Evolutionary conservation across 768 basidiomycete genomes (phyloP).

Genomic region (Candolleomyces efflorescens): DNA sequence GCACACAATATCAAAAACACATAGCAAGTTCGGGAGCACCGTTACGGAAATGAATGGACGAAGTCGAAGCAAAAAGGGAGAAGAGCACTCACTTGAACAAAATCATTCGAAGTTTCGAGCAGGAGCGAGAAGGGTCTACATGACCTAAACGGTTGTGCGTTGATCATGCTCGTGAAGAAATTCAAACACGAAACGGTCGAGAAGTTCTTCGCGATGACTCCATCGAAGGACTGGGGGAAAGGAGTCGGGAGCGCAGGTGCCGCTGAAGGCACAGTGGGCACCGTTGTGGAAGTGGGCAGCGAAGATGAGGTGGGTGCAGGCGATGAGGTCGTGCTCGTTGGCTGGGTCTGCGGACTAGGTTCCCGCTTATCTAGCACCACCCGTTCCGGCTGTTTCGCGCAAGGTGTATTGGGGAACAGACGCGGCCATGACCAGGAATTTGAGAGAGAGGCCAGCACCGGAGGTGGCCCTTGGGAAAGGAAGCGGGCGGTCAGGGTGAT

Average conservation of each 20-base stretch:
- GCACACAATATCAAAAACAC: too few relatives aligned
- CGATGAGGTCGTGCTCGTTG: slow-evolving; percentile 12
- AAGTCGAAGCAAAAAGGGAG: not conserved
- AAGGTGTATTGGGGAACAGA: not conserved
- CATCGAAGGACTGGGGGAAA: slow-evolving; percentile 74
- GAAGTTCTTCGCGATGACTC: slow-evolving; percentile 60
- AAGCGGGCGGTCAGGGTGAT: slow-evolving; percentile 32
- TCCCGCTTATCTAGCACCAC: not conserved
- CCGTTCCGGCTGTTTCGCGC: not conserved
- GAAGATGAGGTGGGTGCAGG: not conserved
- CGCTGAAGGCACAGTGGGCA: slow-evolving; percentile 47
- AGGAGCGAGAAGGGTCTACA: slow-evolving; percentile 77
- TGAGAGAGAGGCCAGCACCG: slow-evolving; percentile 42
- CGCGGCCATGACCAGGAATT: slow-evolving; percentile 4
- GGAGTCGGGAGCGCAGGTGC: slow-evolving; percentile 63
- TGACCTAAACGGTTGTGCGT: slow-evolving; percentile 51
- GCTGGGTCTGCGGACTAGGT: not conserved
- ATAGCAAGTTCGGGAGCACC: not conserved
- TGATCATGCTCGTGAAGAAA: slow-evolving; percentile 78
- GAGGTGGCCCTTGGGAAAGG: slow-evolving; percentile 50
- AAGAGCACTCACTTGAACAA: slow-evolving; percentile 45
- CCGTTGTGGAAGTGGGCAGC: slow-evolving; percentile 20
- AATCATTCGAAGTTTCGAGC: slow-evolving; percentile 47
- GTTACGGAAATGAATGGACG: not conserved
- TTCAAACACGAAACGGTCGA: slow-evolving; percentile 57